A percentile compares a stretch with the other conserved stretches of the same genome.
Evolutionary conservation across 139 green algal species (phyloP).

Genomic region (Desmodesmus armatus): DNA sequence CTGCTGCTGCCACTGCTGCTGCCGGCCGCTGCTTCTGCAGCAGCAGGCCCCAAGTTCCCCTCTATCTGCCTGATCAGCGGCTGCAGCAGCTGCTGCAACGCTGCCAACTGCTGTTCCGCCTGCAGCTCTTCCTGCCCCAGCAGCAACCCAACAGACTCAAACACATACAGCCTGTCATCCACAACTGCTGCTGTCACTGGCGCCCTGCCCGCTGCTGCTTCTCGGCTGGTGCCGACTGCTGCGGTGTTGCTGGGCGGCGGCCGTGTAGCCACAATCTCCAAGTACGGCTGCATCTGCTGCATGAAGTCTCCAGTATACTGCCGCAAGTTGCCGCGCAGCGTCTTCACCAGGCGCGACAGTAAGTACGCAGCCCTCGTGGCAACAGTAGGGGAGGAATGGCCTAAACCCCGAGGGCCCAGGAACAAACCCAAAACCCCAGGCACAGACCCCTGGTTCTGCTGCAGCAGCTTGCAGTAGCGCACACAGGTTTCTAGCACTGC

Average conservation of each 20-base stretch:
- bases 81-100: slow-evolving; percentile 71
- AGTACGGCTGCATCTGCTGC: slow-evolving; percentile 67
- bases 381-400: slow-evolving; percentile 65
- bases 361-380: slow-evolving; percentile 83
- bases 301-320: slow-evolving; percentile 69
- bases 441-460: slow-evolving; percentile 58
- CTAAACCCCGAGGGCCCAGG: slow-evolving; percentile 70
- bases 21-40: slow-evolving; percentile 10
- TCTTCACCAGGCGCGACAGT: slow-evolving; percentile 83
- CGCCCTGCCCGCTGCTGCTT: background rate
- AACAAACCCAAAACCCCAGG: slow-evolving; percentile 65
- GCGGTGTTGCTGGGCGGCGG: slow-evolving; percentile 50
- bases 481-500: slow-evolving; percentile 81
- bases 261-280: slow-evolving; percentile 71
- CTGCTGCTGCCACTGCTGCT: background rate
- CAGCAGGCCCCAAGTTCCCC: slow-evolving; percentile 32
- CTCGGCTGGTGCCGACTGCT: slow-evolving; percentile 6
- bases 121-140: slow-evolving; percentile 82
- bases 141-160: slow-evolving; percentile 89
- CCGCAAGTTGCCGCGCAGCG: slow-evolving; percentile 68
- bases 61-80: slow-evolving; percentile 71
- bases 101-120: slow-evolving; percentile 70
- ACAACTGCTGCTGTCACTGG: slow-evolving; percentile 45
- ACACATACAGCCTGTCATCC: slow-evolving; percentile 91
- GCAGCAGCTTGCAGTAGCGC: slow-evolving; percentile 65